phyloP scores from a whole-genome alignment of 2,329 filamentous ascomycete species.

The Clarireedia monteithiana region DNA sequence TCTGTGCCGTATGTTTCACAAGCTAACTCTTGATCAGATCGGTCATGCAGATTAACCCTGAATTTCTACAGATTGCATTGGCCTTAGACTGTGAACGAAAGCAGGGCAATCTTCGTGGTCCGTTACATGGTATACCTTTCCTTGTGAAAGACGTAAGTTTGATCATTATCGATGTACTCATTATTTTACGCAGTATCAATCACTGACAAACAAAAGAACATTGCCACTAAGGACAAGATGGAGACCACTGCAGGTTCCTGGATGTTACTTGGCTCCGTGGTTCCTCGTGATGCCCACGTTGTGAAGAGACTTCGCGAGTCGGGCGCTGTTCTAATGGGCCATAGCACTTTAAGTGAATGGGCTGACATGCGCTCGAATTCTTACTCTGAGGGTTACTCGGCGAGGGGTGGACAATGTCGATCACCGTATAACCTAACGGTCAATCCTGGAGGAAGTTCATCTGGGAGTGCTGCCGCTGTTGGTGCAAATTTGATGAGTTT shows the following conservation, averaged over 20 bases:
- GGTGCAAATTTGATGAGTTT: constrained; percentile 55
- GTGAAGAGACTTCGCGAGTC: constrained; percentile 53
- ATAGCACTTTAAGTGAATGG: constrained; percentile 67
- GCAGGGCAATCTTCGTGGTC: constrained; percentile 49
- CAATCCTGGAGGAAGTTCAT: constrained; percentile 62
- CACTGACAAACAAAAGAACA: constrained; percentile 35
- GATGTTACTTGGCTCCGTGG: constrained; percentile 56
- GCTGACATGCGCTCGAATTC: constrained; percentile 61
- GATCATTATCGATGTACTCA: not conserved
- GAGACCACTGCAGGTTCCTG: constrained; percentile 66
- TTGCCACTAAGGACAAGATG: constrained; percentile 60
- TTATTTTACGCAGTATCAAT: not conserved
- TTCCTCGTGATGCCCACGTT: constrained; percentile 61
- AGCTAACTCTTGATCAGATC: constrained; percentile 32
- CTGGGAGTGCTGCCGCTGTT: constrained; percentile 58
- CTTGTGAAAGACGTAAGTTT: constrained; percentile 54
- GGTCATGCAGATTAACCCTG: constrained; percentile 61
- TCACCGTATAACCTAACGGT: constrained; percentile 62
- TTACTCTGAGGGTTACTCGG: constrained; percentile 62
- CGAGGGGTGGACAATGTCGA: constrained; percentile 54
- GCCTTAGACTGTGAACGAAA: constrained; percentile 52
- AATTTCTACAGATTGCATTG: constrained; percentile 53
- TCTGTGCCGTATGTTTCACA: not conserved
- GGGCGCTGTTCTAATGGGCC: constrained; percentile 58
- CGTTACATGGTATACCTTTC: constrained; percentile 69